Evolutionary conservation across 148 eudicot species (phyloP).

Genomic region (Oxyria digyna): DNA sequence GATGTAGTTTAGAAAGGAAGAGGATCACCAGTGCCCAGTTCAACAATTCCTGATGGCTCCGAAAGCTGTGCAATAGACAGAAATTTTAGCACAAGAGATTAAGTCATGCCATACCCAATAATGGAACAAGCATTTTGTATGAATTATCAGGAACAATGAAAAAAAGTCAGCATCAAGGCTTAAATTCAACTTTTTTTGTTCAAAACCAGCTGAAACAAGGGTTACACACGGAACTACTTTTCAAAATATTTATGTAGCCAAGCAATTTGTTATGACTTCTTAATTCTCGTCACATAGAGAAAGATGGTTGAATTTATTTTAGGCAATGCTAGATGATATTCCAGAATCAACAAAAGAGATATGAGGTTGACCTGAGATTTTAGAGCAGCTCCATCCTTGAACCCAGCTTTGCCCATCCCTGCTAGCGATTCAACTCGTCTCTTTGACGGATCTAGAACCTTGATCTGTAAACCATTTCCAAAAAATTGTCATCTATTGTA

Average conservation of each 20-base stretch:
- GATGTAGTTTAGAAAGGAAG: not conserved
- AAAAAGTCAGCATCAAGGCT: not conserved
- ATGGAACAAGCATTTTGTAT: not conserved
- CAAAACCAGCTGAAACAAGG: not conserved
- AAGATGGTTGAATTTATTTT: not conserved
- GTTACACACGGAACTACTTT: not conserved
- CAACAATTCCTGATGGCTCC: conserved; percentile 87
- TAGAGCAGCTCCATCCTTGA: conserved; percentile 69
- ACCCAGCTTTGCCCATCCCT: conserved; percentile 91
- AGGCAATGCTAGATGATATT: not conserved
- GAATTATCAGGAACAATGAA: not conserved
- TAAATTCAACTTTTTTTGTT: not conserved
- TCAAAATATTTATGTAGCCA: not conserved
- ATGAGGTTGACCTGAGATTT: conserved; percentile 52
- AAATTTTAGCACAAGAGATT: not conserved
- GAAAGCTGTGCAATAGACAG: conserved; percentile 55
- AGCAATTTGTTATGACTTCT: not conserved
- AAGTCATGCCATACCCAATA: not conserved
- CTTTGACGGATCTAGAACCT: conserved; percentile 67
- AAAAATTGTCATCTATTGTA: not conserved
- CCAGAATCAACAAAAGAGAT: not conserved
- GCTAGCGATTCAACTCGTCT: conserved; percentile 61
- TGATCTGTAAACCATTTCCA: conserved; percentile 39
- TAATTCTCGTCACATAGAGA: not conserved
- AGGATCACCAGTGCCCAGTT: conserved; percentile 60